Evolutionary conservation across 345 rosid species (phyloP).

Genomic region (Eucalyptus cloeziana): DNA sequence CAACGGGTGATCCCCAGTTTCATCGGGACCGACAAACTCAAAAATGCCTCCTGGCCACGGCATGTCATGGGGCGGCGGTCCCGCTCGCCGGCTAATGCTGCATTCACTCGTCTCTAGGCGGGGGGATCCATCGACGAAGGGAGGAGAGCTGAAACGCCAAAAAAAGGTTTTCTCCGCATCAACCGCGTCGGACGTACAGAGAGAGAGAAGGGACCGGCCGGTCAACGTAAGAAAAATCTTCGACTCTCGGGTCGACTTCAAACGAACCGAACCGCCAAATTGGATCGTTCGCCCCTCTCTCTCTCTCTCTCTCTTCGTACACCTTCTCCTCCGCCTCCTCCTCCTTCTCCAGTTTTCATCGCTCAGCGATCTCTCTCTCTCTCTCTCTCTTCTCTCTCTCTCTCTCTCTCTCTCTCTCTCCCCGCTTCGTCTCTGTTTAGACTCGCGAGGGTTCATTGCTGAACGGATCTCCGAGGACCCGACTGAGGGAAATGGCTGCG

Average conservation of each 20-base stretch:
- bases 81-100: background rate
- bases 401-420: background rate
- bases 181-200: background rate
- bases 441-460: background rate
- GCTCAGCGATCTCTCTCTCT: too few relatives aligned
- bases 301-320: background rate
- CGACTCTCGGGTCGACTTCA: background rate
- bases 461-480: background rate
- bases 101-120: background rate
- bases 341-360: too few relatives aligned
- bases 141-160: background rate
- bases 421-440: background rate
- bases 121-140: background rate
- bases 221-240: background rate
- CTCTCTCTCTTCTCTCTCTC: background rate
- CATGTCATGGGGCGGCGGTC: background rate
- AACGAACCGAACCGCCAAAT: background rate
- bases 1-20: too few relatives aligned
- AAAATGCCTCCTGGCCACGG: background rate
- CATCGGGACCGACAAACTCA: too few relatives aligned
- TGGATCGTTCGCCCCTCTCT: background rate
- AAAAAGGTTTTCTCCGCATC: background rate
- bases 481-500: slow-evolving; percentile 35
- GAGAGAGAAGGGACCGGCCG: background rate
- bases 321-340: too few relatives aligned